Evolutionary conservation across 1,284 basidiomycete species (phyloP).

Genomic region (Ganoderma lucidum): DNA sequence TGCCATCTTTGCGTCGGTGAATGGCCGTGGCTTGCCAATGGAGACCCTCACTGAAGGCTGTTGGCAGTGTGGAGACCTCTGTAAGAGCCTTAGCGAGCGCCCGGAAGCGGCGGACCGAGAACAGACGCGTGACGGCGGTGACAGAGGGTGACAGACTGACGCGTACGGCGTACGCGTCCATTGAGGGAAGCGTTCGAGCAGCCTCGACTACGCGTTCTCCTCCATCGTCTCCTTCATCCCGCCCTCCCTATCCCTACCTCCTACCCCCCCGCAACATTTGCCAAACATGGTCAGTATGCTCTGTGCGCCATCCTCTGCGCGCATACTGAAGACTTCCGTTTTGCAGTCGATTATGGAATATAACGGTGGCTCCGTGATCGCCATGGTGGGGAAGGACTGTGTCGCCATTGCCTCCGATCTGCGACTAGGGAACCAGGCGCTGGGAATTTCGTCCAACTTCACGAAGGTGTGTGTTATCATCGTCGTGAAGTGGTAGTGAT

Average conservation of each 20-base stretch:
- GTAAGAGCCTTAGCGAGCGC: neutral
- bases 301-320: too few species aligned
- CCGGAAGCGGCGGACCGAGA: neutral
- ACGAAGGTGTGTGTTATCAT: conserved; percentile 75
- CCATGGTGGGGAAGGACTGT: conserved; percentile 99
- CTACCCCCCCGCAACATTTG: neutral
- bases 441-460: conserved; percentile 92
- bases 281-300: conserved; percentile 26
- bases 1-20: too few species aligned
- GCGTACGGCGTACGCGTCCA: conserved; percentile 24
- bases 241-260: neutral
- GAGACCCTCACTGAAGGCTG: too few species aligned
- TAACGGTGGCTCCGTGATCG: conserved; percentile 97
- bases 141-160: conserved; percentile 17
- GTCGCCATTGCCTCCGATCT: conserved; percentile 98
- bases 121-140: conserved; percentile 16
- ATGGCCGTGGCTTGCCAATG: too few species aligned
- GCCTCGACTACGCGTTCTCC: conserved; percentile 15
- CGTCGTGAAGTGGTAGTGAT: neutral
- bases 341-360: conserved; percentile 83
- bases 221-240: conserved; percentile 4
- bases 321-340: neutral
- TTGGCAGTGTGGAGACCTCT: too few species aligned
- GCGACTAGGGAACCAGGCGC: conserved; percentile 89
- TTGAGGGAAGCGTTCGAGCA: conserved; percentile 1